These are phyloP conservation scores for Umbilicus rupestris DNA, from an alignment of 164 flowering plant genomes.

Conservation along the genomic window DNA sequence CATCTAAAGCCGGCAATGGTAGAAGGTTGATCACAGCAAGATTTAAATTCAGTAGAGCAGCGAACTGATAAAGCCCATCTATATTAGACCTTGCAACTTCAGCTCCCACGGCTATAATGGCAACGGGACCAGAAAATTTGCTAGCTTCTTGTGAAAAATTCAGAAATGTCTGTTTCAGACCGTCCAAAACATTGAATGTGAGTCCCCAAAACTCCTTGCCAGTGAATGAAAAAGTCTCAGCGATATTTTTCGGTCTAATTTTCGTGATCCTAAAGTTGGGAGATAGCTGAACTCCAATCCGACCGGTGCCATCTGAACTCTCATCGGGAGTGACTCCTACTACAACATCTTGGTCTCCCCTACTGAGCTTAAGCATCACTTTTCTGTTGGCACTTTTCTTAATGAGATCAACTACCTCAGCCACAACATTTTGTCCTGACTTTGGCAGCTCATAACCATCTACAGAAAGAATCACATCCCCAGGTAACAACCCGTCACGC, in stretches of 20 bases:
- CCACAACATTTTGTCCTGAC: constrained; percentile 43
- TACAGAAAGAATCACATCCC: constrained; percentile 70
- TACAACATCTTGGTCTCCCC: constrained; percentile 43
- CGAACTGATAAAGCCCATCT: constrained; percentile 92
- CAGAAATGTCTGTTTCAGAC: constrained; percentile 74
- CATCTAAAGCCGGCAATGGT: constrained; percentile 95
- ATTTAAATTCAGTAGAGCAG: constrained; percentile 78
- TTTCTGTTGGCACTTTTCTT: constrained; percentile 55
- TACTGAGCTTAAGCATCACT: constrained; percentile 56
- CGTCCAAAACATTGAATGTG: constrained; percentile 58
- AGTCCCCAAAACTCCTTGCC: constrained; percentile 77
- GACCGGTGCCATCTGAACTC: constrained; percentile 72
- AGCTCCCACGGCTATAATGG: constrained; percentile 95
- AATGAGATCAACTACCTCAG: constrained; percentile 64
- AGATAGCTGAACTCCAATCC: constrained; percentile 82
- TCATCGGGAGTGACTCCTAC: constrained; percentile 69
- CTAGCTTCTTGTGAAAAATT: constrained; percentile 83
- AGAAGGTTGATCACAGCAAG: constrained; percentile 91
- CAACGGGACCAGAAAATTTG: constrained; percentile 92
- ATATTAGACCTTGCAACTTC: constrained; percentile 85
- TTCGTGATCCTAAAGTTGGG: constrained; percentile 63
- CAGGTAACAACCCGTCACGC: constrained; percentile 71
- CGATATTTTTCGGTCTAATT: constrained; percentile 35
- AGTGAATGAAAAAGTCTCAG: constrained; percentile 44
- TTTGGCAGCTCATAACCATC: constrained; percentile 51